phyloP scores from a whole-genome alignment of 176 grass and related monocot genomes.

The Avena insularis region DNA sequence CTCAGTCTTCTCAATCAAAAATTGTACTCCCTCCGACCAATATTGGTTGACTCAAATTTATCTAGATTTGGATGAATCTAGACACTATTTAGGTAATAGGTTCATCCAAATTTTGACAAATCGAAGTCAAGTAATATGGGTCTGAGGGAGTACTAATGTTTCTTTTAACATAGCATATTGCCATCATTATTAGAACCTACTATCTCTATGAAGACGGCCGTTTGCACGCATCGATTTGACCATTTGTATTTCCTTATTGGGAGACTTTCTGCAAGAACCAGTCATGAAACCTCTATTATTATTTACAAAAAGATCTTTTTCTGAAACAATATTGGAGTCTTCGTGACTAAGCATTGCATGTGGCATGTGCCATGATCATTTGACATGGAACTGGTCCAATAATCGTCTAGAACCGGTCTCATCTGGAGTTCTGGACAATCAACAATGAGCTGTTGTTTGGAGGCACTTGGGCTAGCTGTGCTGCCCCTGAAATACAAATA shows the following conservation, averaged over 20 bases:
- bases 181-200: background rate
- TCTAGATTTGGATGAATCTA: no score
- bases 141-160: no score
- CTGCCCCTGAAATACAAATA: background rate
- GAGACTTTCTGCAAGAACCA: background rate
- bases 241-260: background rate
- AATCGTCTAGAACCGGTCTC: background rate
- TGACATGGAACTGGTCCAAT: background rate
- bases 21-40: no score
- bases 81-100: no score
- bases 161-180: no score
- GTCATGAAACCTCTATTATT: background rate
- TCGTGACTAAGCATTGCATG: background rate
- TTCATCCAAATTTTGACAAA: no score
- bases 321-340: background rate
- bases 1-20: no score
- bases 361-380: background rate
- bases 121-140: no score
- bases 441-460: background rate
- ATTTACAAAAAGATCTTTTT: no score
- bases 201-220: background rate
- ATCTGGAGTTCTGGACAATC: background rate
- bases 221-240: background rate
- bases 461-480: slow-evolving; percentile 11
- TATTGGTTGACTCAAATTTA: no score